Base-by-base conservation (phyloP, 177 flowering plant genomes). In the Vitis hybrid region DNA sequence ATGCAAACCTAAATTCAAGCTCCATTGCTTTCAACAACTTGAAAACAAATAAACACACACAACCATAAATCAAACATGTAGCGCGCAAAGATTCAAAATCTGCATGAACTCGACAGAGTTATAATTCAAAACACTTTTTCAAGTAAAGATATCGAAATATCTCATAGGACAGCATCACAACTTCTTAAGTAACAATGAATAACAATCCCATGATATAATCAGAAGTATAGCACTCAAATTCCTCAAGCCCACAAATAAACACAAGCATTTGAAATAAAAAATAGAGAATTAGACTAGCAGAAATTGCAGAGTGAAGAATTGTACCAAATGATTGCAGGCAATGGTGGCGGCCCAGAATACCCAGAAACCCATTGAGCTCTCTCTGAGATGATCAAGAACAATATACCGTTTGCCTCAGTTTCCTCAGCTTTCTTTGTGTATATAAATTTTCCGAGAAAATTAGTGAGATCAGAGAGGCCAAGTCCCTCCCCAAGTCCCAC, bases 401-500 rank as follows among this genome's bases (percentile, higher is more conserved):
- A n/a, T 29, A 5, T 5, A 62, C 7, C 64, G 45, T 33, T 33
- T 33, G 7, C 45, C 45, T 33, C 45, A 7, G 45, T 33, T 33
- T 33, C 45, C 7, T 5, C 45, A 6, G 7, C 45, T 6, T 6
- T 6, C 45, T 33, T 6, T 29, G n/a, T 16, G 11, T 10, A 16
- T 13, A 2, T 57, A 0, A 16, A 57, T 10, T 16, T 16, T 16
- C 12, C 8, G 12, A 49, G 45, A 51, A 62, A 39, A 68, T 7
- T 22, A 18, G 12, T 21, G 65, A 70, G 77, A 64, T 80, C 78
- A 83, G 77, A 77, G 83, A 80, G 75, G 78, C 72, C 22, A 50
- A 72, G 69, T 66, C 70, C 84, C 85, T 83, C 81, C 77, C 80
- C 68, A 75, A 79, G 76, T n/a, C 75, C 78, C 78, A 60, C 64